A percentile compares a stretch with the other conserved stretches of the same genome.
Evolutionary conservation across 306 rosid genomes (phyloP).

Genomic region (Sphenostylis stenocarpa): DNA sequence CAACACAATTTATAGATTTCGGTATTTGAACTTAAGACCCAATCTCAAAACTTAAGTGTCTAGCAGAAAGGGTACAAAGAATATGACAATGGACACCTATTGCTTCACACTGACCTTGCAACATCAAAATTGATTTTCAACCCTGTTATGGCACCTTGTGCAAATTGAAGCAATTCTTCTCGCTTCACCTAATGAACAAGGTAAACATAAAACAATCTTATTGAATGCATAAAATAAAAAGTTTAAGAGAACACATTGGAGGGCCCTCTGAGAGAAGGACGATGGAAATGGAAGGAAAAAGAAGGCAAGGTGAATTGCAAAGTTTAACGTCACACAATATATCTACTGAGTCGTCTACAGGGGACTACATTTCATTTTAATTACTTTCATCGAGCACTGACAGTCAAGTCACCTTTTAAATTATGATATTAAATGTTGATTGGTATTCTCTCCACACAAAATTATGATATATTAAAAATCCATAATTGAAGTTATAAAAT

Average conservation of each 20-base stretch:
- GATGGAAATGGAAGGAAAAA: not conserved
- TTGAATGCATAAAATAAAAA: not conserved
- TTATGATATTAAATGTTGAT: not conserved
- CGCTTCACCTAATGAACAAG: conserved; percentile 76
- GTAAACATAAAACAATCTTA: conserved; percentile 19
- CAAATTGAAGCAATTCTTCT: conserved; percentile 98
- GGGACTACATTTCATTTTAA: not conserved
- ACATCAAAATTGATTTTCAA: conserved; percentile 78
- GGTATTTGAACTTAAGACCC: not conserved
- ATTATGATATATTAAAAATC: not conserved
- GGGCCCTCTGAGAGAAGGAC: not conserved
- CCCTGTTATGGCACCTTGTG: conserved; percentile 92
- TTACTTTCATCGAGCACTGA: not conserved
- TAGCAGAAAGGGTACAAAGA: conserved; percentile 1
- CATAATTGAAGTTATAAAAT: not conserved
- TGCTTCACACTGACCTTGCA: conserved; percentile 61
- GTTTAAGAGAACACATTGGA: not conserved
- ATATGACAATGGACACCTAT: conserved; percentile 24
- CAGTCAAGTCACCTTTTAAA: not conserved
- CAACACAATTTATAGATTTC: conserved; percentile 9
- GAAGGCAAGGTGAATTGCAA: not conserved
- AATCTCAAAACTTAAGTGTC: not conserved
- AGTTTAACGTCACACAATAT: not conserved
- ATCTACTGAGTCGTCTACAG: not conserved
- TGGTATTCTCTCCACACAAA: not conserved